Evolutionary conservation across 306 rosid species (phyloP), one percentile per base, ranked within the genome.

Genomic region (Acacia confusa): DNA sequence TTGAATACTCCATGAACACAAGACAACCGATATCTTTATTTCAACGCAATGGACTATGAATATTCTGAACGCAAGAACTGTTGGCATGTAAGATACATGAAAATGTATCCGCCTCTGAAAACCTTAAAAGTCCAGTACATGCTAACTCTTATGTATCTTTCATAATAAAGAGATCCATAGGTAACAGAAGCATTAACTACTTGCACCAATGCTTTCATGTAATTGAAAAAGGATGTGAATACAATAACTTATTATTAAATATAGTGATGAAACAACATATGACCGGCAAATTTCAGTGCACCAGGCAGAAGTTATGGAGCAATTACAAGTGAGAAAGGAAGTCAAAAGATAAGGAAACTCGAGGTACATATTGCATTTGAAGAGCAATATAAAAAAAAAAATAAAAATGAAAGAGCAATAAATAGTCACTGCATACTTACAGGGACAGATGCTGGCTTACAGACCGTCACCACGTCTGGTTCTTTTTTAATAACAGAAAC

Each of bases 371-470:
- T 53, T 30, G 63, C 6, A 28, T 63, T 52, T 6, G 27, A 36
- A 74, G 14, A 52, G 30, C 30, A 28, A 53, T n/a, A n/a, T 0
- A 4, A 48, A 32, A 20, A 27, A n/a, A n/a, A n/a, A n/a, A n/a
- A n/a, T n/a, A n/a, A n/a, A n/a, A n/a, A n/a, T n/a, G n/a, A n/a
- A n/a, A n/a, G n/a, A n/a, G n/a, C 34, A 34, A 24, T 36, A n/a
- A n/a, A n/a, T n/a, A n/a, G n/a, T n/a, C n/a, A n/a, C n/a, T n/a
- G n/a, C n/a, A n/a, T n/a, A n/a, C 93, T 83, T 78, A 89, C 93
- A 20, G 95, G 95, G 20, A 89, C 86, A 40, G 95, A 89, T 17
- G 95, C 92, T 52, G 93, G 95, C 82, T 91, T 89, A 76, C 89
- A 91, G 86, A 91, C 69, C 25, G 87, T 86, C 76, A 91, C 72